phyloP scores from a whole-genome alignment of 2,329 filamentous ascomycete genomes.

The Neopestalotiopsis rosae region DNA sequence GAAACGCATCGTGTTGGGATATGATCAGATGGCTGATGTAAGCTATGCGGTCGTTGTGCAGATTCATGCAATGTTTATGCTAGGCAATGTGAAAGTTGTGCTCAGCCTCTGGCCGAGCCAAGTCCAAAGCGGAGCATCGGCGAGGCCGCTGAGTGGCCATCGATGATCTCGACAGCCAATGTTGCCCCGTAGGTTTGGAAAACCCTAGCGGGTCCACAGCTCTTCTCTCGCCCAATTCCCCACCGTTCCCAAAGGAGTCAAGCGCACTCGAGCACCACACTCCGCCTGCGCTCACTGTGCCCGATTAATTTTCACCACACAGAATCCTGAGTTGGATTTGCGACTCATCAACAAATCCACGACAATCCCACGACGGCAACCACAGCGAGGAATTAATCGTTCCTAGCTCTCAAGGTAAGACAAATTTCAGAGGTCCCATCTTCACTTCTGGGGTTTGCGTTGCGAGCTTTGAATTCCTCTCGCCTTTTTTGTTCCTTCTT shows the following conservation, averaged over 20 bases:
- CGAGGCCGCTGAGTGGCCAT: background rate
- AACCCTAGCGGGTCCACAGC: constrained; percentile 17
- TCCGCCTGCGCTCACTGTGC: background rate
- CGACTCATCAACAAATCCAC: constrained; percentile 16
- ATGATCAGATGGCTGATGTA: background rate
- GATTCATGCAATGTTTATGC: constrained; percentile 1
- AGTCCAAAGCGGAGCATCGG: constrained; percentile 1
- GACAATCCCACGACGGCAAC: constrained; percentile 15
- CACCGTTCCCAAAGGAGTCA: constrained; percentile 6
- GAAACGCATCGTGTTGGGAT: background rate
- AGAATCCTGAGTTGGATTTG: constrained; percentile 14
- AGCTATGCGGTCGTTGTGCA: background rate
- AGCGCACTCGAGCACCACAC: constrained; percentile 10
- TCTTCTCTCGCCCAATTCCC: constrained; percentile 14
- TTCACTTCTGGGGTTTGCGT: constrained; percentile 21
- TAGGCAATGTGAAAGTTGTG: constrained; percentile 1
- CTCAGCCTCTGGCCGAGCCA: background rate
- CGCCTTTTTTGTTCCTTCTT: constrained; percentile 31
- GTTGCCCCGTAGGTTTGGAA: constrained; percentile 16
- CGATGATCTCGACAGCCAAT: background rate
- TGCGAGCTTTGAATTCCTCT: constrained; percentile 20
- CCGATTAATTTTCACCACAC: constrained; percentile 20
- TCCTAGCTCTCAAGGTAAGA: constrained; percentile 22
- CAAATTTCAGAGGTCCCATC: constrained; percentile 19
- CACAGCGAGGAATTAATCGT: constrained; percentile 22